Evolutionary conservation across 371 early-diverging fungal species (phyloP).

Genomic region (Mortierella sp.): DNA sequence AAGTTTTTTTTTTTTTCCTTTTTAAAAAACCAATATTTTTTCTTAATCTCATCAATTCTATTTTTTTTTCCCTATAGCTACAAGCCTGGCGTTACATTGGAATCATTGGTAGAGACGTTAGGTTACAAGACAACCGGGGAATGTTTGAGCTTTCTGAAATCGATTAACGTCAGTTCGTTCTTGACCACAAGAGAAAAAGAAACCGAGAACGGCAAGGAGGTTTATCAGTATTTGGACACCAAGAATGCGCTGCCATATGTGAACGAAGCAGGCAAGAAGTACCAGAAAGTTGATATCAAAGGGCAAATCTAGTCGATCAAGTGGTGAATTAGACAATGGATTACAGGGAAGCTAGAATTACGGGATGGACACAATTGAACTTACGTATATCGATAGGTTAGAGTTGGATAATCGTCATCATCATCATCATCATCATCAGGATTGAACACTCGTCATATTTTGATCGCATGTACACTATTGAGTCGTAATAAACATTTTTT

Average conservation of each 20-base stretch:
- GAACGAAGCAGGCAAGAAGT: slow-evolving; percentile 69
- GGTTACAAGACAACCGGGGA: slow-evolving; percentile 42
- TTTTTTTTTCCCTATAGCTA: slow-evolving; percentile 56
- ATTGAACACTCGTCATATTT: no score
- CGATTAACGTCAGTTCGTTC: slow-evolving; percentile 38
- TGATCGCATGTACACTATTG: background rate
- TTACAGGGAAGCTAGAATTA: background rate
- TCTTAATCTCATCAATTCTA: background rate
- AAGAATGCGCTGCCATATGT: slow-evolving; percentile 65
- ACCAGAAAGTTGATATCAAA: slow-evolving; percentile 82
- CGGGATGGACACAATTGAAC: background rate
- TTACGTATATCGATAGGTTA: background rate
- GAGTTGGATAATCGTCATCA: background rate
- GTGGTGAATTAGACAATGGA: background rate
- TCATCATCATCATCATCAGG: no score
- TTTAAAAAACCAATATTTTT: background rate
- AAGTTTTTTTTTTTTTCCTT: slow-evolving; percentile 43
- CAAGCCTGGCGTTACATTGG: slow-evolving; percentile 63
- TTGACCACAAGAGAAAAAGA: slow-evolving; percentile 20
- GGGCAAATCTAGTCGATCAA: slow-evolving; percentile 67
- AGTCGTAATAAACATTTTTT: background rate
- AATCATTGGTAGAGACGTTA: slow-evolving; percentile 45
- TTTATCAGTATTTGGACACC: slow-evolving; percentile 62
- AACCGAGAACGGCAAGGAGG: slow-evolving; percentile 23
- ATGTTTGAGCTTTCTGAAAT: slow-evolving; percentile 63